phyloP scores from a whole-genome alignment of 371 early-diverging fungal species.

The Thermomucor indicae-seudaticae region DNA sequence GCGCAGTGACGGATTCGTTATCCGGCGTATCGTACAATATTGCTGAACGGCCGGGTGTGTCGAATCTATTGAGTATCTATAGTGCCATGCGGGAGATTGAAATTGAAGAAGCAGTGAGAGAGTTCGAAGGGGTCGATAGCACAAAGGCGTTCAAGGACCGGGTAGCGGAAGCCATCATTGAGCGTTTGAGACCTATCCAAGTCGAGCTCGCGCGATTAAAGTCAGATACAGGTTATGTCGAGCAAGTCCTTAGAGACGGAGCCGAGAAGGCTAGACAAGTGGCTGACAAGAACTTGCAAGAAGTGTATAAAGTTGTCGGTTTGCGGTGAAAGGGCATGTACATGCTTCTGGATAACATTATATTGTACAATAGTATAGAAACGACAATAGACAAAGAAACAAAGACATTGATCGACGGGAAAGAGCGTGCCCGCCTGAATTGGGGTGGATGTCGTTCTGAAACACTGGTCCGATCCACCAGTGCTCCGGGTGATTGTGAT shows the following conservation, averaged over 20 bases:
- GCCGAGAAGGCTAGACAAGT: slow-evolving; percentile 53
- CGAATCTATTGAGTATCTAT: slow-evolving; percentile 78
- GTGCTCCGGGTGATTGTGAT: slow-evolving; percentile 2
- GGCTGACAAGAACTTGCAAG: slow-evolving; percentile 50
- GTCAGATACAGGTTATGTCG: slow-evolving; percentile 60
- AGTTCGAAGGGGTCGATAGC: slow-evolving; percentile 40
- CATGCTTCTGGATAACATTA: too few relatives aligned
- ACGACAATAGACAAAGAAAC: not conserved
- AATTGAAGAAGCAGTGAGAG: slow-evolving; percentile 40
- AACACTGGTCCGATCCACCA: slow-evolving; percentile 13
- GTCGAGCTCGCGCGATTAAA: slow-evolving; percentile 51
- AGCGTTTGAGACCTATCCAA: slow-evolving; percentile 63
- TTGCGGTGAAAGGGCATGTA: too few relatives aligned
- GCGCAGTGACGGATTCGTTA: slow-evolving; percentile 73
- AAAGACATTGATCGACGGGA: not conserved
- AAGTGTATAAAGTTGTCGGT: slow-evolving; percentile 59
- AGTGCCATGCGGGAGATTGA: slow-evolving; percentile 48
- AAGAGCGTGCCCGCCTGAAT: too few relatives aligned
- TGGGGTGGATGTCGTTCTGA: not conserved
- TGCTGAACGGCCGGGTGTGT: slow-evolving; percentile 72
- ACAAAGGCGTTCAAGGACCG: slow-evolving; percentile 68
- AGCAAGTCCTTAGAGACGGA: slow-evolving; percentile 58
- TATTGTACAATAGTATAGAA: not conserved
- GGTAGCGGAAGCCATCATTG: slow-evolving; percentile 66
- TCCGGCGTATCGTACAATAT: slow-evolving; percentile 74